Evolutionary conservation across 192 early-diverging fungal genomes (phyloP).

Genomic region (Podila horticola): DNA sequence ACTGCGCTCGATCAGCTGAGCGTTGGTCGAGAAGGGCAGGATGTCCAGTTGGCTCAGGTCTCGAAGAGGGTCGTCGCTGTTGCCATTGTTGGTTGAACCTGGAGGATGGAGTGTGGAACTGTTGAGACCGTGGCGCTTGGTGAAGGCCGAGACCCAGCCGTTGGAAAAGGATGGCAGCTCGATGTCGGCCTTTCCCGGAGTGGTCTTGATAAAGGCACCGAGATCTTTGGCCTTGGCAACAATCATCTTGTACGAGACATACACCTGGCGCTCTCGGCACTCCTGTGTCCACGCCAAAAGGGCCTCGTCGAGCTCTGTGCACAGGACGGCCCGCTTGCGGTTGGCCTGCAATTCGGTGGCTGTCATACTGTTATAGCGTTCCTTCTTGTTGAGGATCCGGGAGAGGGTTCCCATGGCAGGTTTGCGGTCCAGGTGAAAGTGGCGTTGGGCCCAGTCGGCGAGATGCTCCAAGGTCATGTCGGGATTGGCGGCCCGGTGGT

Average conservation of each 20-base stretch:
- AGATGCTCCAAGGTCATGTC: slow-evolving; percentile 33
- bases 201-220: slow-evolving; percentile 17
- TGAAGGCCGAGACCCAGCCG: slow-evolving; percentile 50
- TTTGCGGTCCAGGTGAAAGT: slow-evolving; percentile 12
- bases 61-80: neutral
- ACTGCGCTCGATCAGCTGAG: slow-evolving; percentile 11
- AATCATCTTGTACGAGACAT: slow-evolving; percentile 49
- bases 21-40: slow-evolving; percentile 19
- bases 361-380: slow-evolving; percentile 22
- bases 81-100: slow-evolving; percentile 1
- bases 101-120: slow-evolving; percentile 23
- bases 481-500: slow-evolving; percentile 18
- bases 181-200: slow-evolving; percentile 1
- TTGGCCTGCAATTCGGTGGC: slow-evolving; percentile 22
- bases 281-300: slow-evolving; percentile 30
- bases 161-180: slow-evolving; percentile 39
- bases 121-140: slow-evolving; percentile 28
- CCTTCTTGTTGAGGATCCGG: slow-evolving; percentile 23
- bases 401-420: slow-evolving; percentile 48
- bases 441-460: slow-evolving; percentile 22
- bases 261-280: slow-evolving; percentile 21
- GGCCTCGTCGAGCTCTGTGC: slow-evolving; percentile 28
- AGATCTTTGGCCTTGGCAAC: slow-evolving; percentile 28
- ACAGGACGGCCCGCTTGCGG: slow-evolving; percentile 29
- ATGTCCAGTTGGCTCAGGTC: neutral